Percentiles rank a stretch among this genome's conserved stretches.
Evolutionary conservation across 495 filamentous ascomycete genomes (phyloP).

Genomic region (Podospora conica): DNA sequence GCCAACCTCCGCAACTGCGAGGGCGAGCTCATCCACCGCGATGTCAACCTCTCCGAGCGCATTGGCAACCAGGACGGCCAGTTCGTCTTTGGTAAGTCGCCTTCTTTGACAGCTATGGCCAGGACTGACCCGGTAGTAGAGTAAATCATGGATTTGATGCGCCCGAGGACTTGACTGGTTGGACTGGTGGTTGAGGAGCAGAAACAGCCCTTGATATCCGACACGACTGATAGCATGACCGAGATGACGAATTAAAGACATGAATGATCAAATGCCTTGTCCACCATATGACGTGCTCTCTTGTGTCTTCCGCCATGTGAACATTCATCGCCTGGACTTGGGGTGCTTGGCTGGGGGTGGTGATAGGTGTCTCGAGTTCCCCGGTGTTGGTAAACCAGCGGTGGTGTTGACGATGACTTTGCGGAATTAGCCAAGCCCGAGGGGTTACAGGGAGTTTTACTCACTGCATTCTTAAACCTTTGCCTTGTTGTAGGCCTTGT

Average conservation of each 20-base stretch:
- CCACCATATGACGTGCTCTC: neutral
- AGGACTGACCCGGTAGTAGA: neutral
- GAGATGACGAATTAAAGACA: neutral
- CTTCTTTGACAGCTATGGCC: neutral
- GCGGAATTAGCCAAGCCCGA: too few species aligned
- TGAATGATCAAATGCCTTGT: neutral
- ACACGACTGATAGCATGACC: neutral
- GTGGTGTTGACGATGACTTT: too few species aligned
- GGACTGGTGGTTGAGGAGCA: neutral
- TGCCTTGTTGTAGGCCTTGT: too few species aligned
- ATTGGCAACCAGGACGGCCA: constrained; percentile 23
- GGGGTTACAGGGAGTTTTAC: too few species aligned
- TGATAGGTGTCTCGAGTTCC: too few species aligned
- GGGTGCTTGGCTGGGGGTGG: too few species aligned
- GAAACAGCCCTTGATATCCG: neutral
- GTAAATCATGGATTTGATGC: neutral
- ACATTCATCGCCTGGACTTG: too few species aligned
- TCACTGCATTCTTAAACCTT: too few species aligned
- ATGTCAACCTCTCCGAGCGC: constrained; percentile 30
- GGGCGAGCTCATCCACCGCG: constrained; percentile 4
- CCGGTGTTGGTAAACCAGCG: too few species aligned
- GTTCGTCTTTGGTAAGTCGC: constrained; percentile 18
- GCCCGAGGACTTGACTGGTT: neutral
- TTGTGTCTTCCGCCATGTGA: too few species aligned
- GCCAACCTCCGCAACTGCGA: constrained; percentile 15